Percentiles rank a stretch among this genome's conserved stretches.
phyloP scores from a whole-genome alignment of 2,329 filamentous ascomycete species.

The Aspergillus pseudotamarii region DNA sequence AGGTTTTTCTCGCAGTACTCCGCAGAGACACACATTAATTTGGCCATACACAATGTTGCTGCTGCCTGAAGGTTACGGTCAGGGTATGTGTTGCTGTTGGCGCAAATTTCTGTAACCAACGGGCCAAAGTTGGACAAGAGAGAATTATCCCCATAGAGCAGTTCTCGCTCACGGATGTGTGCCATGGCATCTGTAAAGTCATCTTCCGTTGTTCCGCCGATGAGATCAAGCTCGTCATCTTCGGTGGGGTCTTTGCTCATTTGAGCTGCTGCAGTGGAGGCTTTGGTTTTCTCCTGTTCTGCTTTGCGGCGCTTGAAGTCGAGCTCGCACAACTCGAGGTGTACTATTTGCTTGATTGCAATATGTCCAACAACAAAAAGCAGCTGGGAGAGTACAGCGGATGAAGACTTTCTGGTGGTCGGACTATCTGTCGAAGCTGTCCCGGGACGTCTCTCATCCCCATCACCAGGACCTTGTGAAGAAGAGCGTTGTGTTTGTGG shows the following conservation, averaged over 20 bases:
- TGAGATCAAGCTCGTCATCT: conserved; percentile 89
- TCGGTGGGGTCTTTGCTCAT: conserved; percentile 63
- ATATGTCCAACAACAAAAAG: conserved; percentile 95
- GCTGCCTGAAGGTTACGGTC: conserved; percentile 90
- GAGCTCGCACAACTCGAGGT: conserved; percentile 93
- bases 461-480: conserved; percentile 30
- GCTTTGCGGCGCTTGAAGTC: conserved; percentile 94
- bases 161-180: conserved; percentile 80
- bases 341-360: conserved; percentile 98
- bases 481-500: conserved; percentile 37
- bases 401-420: conserved; percentile 60
- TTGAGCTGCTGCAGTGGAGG: conserved; percentile 45
- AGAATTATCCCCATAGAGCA: conserved; percentile 80
- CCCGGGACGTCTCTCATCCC: conserved; percentile 37
- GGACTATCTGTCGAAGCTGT: conserved; percentile 38
- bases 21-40: conserved; percentile 96
- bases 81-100: conserved; percentile 88
- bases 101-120: conserved; percentile 88
- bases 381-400: conserved; percentile 81
- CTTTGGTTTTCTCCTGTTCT: conserved; percentile 53
- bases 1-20: conserved; percentile 96
- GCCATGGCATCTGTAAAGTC: conserved; percentile 87
- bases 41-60: conserved; percentile 90
- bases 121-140: conserved; percentile 90
- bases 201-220: conserved; percentile 93